A percentile compares a stretch with the other conserved stretches of the same genome.
Evolutionary conservation across 106 monocot species (phyloP).

Genomic region (Apostasia ramifera): DNA sequence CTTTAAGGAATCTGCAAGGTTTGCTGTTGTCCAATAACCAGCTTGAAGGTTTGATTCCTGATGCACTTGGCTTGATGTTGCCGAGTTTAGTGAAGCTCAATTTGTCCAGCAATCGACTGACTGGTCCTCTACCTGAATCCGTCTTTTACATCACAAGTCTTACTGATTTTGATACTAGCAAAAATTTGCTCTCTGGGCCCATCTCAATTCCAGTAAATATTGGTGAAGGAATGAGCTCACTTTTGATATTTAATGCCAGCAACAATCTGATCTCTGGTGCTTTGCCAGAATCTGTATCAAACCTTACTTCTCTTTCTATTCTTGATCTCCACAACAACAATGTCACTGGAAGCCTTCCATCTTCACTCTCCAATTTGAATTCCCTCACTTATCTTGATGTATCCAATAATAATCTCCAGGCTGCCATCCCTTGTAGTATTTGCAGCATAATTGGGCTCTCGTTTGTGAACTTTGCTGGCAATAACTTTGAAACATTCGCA

Average conservation of each 20-base stretch:
- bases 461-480: conserved; percentile 70
- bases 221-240: conserved; percentile 27
- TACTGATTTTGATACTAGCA: conserved; percentile 66
- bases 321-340: conserved; percentile 84
- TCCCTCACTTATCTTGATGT: conserved; percentile 75
- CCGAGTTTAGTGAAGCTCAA: conserved; percentile 89
- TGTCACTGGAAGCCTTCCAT: conserved; percentile 53
- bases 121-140: conserved; percentile 51
- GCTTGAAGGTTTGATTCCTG: conserved; percentile 57
- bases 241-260: conserved; percentile 75
- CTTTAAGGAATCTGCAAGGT: conserved; percentile 65
- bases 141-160: conserved; percentile 49
- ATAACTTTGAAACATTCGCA: conserved; percentile 33
- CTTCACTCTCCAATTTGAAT: conserved; percentile 42
- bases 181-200: conserved; percentile 50
- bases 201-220: conserved; percentile 19
- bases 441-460: conserved; percentile 60
- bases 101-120: conserved; percentile 59
- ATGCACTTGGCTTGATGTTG: conserved; percentile 34
- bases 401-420: conserved; percentile 61
- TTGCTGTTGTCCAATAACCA: conserved; percentile 70
- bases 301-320: conserved; percentile 64
- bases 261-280: conserved; percentile 68
- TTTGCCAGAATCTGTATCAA: conserved; percentile 42
- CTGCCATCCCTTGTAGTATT: conserved; percentile 67